Conservation (phyloP, 1,139 yeast genomes). For the Diutina mesorugosa region DNA sequence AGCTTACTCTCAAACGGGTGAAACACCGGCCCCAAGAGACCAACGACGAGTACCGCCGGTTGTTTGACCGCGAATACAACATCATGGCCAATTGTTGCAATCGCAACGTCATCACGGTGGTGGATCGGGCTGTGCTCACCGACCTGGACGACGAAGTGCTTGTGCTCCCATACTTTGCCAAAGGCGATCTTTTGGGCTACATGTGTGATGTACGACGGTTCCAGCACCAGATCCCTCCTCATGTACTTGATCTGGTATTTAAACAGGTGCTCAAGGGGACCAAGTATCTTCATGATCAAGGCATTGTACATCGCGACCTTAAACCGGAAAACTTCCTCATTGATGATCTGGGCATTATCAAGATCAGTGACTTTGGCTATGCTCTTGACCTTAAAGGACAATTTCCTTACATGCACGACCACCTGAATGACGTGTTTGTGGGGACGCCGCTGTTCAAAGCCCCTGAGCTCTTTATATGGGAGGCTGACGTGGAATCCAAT, state of each 20-base stretch:
- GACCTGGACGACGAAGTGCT: constrained; percentile 1
- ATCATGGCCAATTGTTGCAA: constrained; percentile 20
- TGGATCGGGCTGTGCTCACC: constrained; percentile 37
- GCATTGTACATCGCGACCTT: constrained; percentile 38
- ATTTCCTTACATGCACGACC: constrained; percentile 12
- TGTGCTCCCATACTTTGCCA: constrained; percentile 25
- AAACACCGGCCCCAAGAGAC: constrained; percentile 12
- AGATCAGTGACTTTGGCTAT: constrained; percentile 42
- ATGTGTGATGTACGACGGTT: constrained; percentile 23
- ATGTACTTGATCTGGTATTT: constrained; percentile 32
- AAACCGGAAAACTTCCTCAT: constrained; percentile 44
- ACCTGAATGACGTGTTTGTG: constrained; percentile 18
- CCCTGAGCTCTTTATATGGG: constrained; percentile 33
- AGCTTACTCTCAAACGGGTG: constrained; percentile 20
- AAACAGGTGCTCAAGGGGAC: constrained; percentile 36
- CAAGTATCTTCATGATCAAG: constrained; percentile 26
- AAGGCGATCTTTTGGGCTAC: constrained; percentile 36
- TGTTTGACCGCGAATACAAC: constrained; percentile 18
- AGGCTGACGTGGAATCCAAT: constrained; percentile 7
- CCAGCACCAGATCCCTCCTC: constrained; percentile 15
- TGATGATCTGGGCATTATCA: constrained; percentile 29
- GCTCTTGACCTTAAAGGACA: constrained; percentile 13
- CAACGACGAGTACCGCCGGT: constrained; percentile 7
- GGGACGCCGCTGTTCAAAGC: constrained; percentile 47
- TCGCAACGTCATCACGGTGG: constrained; percentile 59